Evolutionary conservation across 73 alveolate species (phyloP), one percentile per base, ranked within the genome.

Genomic region (Breviolum minutum): DNA sequence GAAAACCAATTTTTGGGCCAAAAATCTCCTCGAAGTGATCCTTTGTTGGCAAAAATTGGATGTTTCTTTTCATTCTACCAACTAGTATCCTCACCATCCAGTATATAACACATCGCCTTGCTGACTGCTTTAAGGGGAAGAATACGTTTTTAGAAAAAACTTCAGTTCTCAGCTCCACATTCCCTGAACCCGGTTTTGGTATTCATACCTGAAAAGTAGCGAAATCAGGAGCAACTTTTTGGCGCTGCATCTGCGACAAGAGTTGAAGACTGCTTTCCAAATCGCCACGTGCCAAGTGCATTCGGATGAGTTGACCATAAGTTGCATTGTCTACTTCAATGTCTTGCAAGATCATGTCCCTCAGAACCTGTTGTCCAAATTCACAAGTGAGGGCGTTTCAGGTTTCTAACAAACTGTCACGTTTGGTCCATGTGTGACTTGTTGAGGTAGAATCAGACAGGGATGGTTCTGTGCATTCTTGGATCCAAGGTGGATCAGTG

Each of bases 231-330:
- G 40, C 17, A 3, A 92, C 69, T 29, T 81, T 64, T 16, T 81
- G 82, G 32, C 98, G 98, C 81, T 76, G 98, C 98, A 92, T 76
- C 90, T 73, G 98, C 71, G 80, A 84, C 63, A 92, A 48, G 91
- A 92, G 62, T 54, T 73, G 91, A 76, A 92, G 66, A 62, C 82
- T 74, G 80, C 98, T 76, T 63, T 92, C 98, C 79, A 92, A 66
- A 80, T 92, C 98, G 54, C 98, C 98, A 5, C 27, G 60, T n/a
- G 81, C 26, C 74, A 92, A 66, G 54, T 92, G 98, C 54, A 68
- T 81, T 7, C 98, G 98, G 90, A 92, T 76, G 69, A 92, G 17
- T 24, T 26, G 24, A n/a, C 61, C 79, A 16, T 74, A 92, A 61
- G 79, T 14, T n/a, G 40, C 3, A 29, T 66, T 9, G 81, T 92